These are phyloP conservation scores for Evansstolkia leycettana DNA, from an alignment of 495 filamentous ascomycete species.

Conservation along the genomic window DNA sequence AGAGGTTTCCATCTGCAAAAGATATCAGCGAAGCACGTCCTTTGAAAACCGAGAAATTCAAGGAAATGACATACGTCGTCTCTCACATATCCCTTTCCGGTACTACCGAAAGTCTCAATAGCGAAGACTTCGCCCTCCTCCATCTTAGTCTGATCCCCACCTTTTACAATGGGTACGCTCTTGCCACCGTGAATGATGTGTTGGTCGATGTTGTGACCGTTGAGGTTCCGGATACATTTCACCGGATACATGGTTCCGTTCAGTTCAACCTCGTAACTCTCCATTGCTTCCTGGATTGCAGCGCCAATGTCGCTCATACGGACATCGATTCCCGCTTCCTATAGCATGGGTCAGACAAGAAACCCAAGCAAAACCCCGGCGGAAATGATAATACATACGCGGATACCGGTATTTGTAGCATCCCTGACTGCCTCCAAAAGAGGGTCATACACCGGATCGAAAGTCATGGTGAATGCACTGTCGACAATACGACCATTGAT, in stretches of 20 bases:
- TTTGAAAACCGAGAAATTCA: too few species aligned
- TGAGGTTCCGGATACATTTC: constrained; percentile 78
- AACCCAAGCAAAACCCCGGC: too few species aligned
- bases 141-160: constrained; percentile 72
- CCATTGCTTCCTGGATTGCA: constrained; percentile 77
- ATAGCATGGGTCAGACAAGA: not conserved
- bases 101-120: constrained; percentile 90
- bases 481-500: constrained; percentile 87
- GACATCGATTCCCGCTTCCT: constrained; percentile 73
- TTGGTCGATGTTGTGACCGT: constrained; percentile 77
- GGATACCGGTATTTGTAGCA: constrained; percentile 78
- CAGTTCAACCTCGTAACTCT: constrained; percentile 76
- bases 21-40: not conserved
- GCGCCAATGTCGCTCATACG: constrained; percentile 66
- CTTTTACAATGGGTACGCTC: constrained; percentile 84
- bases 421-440: constrained; percentile 72
- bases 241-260: constrained; percentile 67
- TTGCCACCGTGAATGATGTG: constrained; percentile 84
- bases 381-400: constrained; percentile 16
- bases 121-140: constrained; percentile 90
- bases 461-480: constrained; percentile 83
- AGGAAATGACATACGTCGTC: constrained; percentile 53
- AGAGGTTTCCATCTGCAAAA: constrained; percentile 49
- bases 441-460: constrained; percentile 75
- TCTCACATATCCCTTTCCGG: constrained; percentile 71